Conservation (phyloP, 2,329 filamentous ascomycete species). For the Lecanicillium sp. region DNA sequence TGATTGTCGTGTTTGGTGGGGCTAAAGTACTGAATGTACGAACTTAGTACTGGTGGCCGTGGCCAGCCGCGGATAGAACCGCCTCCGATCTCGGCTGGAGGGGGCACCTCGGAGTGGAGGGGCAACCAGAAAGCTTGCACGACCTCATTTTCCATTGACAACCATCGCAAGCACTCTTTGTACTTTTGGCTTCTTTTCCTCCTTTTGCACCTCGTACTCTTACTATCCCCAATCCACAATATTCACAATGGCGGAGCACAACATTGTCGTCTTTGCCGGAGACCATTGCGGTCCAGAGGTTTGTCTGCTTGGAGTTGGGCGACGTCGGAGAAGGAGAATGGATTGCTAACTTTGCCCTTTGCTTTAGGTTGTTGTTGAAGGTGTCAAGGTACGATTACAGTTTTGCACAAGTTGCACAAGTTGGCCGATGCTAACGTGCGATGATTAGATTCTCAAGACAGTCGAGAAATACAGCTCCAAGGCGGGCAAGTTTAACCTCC, state of each 20-base stretch:
- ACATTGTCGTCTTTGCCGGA: conserved; percentile 73
- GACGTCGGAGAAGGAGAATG: background rate
- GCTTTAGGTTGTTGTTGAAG: conserved; percentile 65
- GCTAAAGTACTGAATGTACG: no score
- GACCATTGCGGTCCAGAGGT: conserved; percentile 86
- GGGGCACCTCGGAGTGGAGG: conserved; percentile 12
- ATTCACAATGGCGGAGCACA: conserved; percentile 55
- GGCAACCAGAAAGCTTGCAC: conserved; percentile 1
- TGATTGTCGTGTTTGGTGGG: no score
- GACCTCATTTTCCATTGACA: no score
- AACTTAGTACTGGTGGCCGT: no score
- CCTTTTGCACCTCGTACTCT: background rate
- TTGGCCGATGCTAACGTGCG: background rate
- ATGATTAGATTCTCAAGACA: conserved; percentile 61
- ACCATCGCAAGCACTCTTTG: no score
- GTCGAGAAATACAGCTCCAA: conserved; percentile 65
- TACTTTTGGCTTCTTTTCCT: background rate
- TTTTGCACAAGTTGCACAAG: no score
- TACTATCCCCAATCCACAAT: conserved; percentile 5
- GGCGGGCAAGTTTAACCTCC: conserved; percentile 73
- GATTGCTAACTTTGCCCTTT: conserved; percentile 1
- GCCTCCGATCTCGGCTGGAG: conserved; percentile 31
- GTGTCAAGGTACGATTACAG: conserved; percentile 59
- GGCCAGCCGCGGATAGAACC: no score
- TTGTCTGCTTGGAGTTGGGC: conserved; percentile 24